phyloP scores from a whole-genome alignment of 2,329 filamentous ascomycete genomes.

The Scorias spongiosa region DNA sequence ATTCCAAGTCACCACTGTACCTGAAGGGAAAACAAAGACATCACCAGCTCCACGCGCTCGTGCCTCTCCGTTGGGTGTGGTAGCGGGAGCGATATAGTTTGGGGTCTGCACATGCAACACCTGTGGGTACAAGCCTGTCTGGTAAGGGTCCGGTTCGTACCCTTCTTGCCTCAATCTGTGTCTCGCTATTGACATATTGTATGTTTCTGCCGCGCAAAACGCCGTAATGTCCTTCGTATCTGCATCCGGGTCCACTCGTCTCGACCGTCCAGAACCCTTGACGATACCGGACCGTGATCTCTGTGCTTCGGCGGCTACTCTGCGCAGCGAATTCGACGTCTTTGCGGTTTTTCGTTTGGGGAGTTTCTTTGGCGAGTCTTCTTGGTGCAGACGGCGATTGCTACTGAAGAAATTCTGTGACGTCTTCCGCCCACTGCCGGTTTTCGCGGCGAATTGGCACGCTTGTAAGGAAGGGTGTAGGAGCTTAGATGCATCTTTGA shows the following conservation, averaged over 20 bases:
- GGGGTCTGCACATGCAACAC: conserved; percentile 44
- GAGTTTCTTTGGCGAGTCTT: conserved; percentile 9
- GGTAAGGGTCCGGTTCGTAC: conserved; percentile 46
- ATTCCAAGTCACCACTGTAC: conserved; percentile 85
- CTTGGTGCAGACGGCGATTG: conserved; percentile 6
- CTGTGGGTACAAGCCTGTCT: conserved; percentile 48
- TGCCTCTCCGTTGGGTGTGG: conserved; percentile 30
- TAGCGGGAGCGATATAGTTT: conserved; percentile 20
- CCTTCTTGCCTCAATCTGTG: conserved; percentile 43
- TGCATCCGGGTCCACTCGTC: conserved; percentile 31
- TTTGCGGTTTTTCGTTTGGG: conserved; percentile 35
- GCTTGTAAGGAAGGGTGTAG: conserved; percentile 4
- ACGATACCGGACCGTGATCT: conserved; percentile 36
- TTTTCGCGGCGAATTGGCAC: conserved; percentile 6
- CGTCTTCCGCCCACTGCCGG: conserved; percentile 8
- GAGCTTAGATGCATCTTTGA: conserved; percentile 5
- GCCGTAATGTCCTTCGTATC: conserved; percentile 42
- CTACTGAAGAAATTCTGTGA: conserved; percentile 14
- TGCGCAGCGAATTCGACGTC: conserved; percentile 59
- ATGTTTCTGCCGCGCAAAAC: conserved; percentile 53
- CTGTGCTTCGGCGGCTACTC: conserved; percentile 78
- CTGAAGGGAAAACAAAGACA: conserved; percentile 90
- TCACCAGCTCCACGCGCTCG: conserved; percentile 41
- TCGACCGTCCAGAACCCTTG: conserved; percentile 28
- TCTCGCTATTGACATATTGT: conserved; percentile 43